These are phyloP conservation scores for Rhizopogon rudus DNA, from an alignment of 768 basidiomycete species.

Conservation along the genomic window DNA sequence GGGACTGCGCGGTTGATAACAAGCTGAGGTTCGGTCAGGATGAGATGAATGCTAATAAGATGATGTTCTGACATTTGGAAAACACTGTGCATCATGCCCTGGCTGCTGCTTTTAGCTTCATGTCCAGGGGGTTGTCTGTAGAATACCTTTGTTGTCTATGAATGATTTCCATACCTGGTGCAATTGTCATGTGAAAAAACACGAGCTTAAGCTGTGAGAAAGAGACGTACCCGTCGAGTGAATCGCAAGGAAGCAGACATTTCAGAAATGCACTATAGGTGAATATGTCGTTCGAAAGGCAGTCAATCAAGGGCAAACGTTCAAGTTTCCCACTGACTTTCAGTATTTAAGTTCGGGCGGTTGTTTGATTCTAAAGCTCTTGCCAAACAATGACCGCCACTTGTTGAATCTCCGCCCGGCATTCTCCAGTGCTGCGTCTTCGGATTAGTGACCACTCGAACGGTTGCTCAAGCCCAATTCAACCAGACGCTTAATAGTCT, in stretches of 20 bases:
- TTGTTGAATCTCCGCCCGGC: constrained; percentile 22
- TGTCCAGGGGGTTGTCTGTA: neutral
- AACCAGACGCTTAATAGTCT: neutral
- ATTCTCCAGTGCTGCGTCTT: constrained; percentile 9
- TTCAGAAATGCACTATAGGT: neutral
- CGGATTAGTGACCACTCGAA: constrained; percentile 8
- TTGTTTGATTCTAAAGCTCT: constrained; percentile 26
- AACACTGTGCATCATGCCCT: constrained; percentile 81
- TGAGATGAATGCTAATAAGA: neutral
- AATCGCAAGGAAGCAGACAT: constrained; percentile 74
- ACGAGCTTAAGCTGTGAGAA: neutral
- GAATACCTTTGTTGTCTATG: constrained; percentile 62
- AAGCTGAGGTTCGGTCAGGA: constrained; percentile 39
- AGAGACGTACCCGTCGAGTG: constrained; percentile 47
- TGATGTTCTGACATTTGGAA: constrained; percentile 56
- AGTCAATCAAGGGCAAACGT: neutral
- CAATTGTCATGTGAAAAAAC: constrained; percentile 5
- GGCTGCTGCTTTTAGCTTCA: constrained; percentile 9
- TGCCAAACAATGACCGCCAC: constrained; percentile 21
- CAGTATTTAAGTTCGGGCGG: constrained; percentile 1
- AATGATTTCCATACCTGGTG: constrained; percentile 80
- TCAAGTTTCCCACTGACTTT: too few relatives aligned
- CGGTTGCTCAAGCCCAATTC: neutral
- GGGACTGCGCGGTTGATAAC: constrained; percentile 62
- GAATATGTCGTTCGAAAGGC: neutral